Conservation (phyloP, 1,284 basidiomycete species). For the Pterula multifida region DNA sequence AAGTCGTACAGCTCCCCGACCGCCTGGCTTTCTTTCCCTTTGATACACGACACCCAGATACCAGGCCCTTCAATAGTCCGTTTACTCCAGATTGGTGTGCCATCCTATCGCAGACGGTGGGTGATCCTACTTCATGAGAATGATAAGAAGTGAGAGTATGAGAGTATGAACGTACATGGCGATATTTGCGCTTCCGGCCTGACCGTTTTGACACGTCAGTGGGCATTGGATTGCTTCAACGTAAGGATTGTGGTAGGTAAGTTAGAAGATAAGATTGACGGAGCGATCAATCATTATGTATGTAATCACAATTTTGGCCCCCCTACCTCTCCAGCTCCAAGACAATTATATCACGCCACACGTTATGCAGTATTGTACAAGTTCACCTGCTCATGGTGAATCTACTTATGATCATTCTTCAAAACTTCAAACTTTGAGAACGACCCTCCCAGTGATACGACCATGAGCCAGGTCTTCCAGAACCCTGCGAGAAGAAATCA, state of each 20-base stretch:
- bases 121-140: background rate
- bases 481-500: background rate
- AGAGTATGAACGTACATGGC: background rate
- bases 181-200: constrained; percentile 1
- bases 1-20: constrained; percentile 67
- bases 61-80: constrained; percentile 63
- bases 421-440: constrained; percentile 1
- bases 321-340: too few relatives aligned
- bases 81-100: constrained; percentile 53
- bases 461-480: constrained; percentile 1
- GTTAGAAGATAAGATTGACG: too few relatives aligned
- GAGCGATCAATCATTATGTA: too few relatives aligned
- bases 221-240: background rate
- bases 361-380: too few relatives aligned
- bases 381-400: too few relatives aligned
- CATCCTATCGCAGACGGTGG: constrained; percentile 29
- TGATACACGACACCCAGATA: constrained; percentile 69
- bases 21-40: constrained; percentile 68
- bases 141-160: constrained; percentile 1
- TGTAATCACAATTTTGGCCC: too few relatives aligned
- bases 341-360: too few relatives aligned
- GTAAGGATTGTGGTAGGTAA: background rate
- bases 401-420: background rate
- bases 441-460: background rate
- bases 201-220: background rate